Evolutionary conservation across 176 grass and related monocot genomes (phyloP), one percentile per base, ranked within the genome.

Genomic region (Chrysopogon serrulatus): DNA sequence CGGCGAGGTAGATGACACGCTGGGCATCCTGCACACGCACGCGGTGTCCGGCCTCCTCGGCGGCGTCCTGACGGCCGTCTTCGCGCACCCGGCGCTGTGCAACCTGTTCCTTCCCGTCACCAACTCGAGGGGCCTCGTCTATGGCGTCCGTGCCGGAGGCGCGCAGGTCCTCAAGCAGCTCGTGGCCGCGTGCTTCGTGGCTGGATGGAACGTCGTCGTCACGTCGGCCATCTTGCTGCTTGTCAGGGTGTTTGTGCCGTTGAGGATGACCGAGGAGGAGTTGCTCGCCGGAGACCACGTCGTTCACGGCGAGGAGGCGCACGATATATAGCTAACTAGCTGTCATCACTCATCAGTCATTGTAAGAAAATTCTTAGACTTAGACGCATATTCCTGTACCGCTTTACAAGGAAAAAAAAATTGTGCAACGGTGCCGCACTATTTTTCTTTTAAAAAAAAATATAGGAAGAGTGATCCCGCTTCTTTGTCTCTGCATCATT

Each of bases 221-320:
- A 90, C 84, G 15, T 83, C 88, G 3, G 5, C 72, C 32, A 83
- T 80, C 36, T 71, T 90, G 84, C 15, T 75, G 4, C 48, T 12
- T 27, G 74, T 83, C 37, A 72, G 66, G 39, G 19, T 32, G 56
- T 32, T 90, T 15, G 28, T 74, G 21, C 80, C 80, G 12, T 39
- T 90, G 84, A 79, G 79, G 74, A 79, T 90, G 89, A 59, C 60
- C 34, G 74, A 90, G 17, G 65, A 90, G 21, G 62, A 87, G 74
- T 63, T 90, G 37, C 10, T 79, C 17, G 66, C 81, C 12, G 74
- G 79, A 31, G 84, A 87, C 63, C 15, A 40, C 30, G 80, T 68
- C 4, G 51, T 49, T 3, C 74, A 87, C 66, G 89, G 73, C n/a
- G 80, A 90, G 68, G 74, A 79, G 74, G 84, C 47, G 5, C 54